Conservation (phyloP, 306 rosid species). For the Spatholobus suberectus region DNA sequence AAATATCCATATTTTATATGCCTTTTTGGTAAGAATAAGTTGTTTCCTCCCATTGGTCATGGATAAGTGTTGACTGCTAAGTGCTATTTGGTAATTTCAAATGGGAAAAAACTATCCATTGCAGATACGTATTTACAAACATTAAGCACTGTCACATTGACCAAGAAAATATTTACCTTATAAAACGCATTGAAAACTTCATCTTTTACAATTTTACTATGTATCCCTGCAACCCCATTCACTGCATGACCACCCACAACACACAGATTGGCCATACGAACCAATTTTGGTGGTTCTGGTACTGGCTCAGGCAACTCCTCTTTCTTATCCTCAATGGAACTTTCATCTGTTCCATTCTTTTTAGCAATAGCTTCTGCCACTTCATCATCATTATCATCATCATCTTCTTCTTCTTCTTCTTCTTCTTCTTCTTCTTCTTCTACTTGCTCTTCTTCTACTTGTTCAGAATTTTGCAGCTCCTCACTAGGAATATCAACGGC, state of each 20-base stretch:
- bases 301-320: conserved; percentile 59
- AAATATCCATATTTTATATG: conserved; percentile 22
- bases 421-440: conserved; percentile 43
- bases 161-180: conserved; percentile 57
- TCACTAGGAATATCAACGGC: conserved; percentile 42
- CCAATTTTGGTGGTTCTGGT: conserved; percentile 86
- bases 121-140: conserved; percentile 10
- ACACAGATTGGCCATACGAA: conserved; percentile 96
- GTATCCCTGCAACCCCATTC: conserved; percentile 99
- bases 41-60: not conserved
- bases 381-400: conserved; percentile 23
- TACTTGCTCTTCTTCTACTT: conserved; percentile 31
- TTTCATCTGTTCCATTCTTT: conserved; percentile 50
- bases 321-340: conserved; percentile 47
- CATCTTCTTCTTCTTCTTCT: conserved; percentile 19
- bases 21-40: conserved; percentile 13
- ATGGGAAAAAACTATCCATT: not conserved
- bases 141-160: conserved; percentile 26
- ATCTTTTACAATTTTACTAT: conserved; percentile 93
- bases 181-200: conserved; percentile 91
- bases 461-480: conserved; percentile 52
- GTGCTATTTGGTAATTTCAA: conserved; percentile 1
- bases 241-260: conserved; percentile 99
- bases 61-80: conserved; percentile 23
- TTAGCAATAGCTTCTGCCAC: conserved; percentile 44